These are phyloP conservation scores for Cercospora zeina DNA, from an alignment of 2,329 filamentous ascomycete genomes.

Conservation along the genomic window DNA sequence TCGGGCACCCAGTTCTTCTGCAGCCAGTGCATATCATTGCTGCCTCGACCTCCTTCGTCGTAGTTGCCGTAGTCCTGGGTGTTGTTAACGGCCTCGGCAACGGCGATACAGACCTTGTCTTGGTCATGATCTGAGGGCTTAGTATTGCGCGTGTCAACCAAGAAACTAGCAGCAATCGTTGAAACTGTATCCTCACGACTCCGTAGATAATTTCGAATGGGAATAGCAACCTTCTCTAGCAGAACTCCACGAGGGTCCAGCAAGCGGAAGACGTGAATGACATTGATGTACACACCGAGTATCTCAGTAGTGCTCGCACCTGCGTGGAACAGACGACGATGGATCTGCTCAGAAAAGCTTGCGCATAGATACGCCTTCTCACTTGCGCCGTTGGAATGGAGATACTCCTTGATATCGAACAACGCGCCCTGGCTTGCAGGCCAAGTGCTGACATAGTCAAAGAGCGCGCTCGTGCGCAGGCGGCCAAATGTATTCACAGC, in stretches of 20 bases:
- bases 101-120: slow-evolving; percentile 60
- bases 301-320: slow-evolving; percentile 75
- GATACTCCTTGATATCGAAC: slow-evolving; percentile 66
- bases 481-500: slow-evolving; percentile 67
- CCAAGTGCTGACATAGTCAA: slow-evolving; percentile 77
- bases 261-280: slow-evolving; percentile 74
- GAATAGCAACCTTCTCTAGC: slow-evolving; percentile 70
- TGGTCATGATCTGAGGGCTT: slow-evolving; percentile 36
- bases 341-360: slow-evolving; percentile 66
- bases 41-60: slow-evolving; percentile 60
- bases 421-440: slow-evolving; percentile 69
- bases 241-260: slow-evolving; percentile 77
- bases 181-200: slow-evolving; percentile 75
- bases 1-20: slow-evolving; percentile 94
- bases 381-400: slow-evolving; percentile 67
- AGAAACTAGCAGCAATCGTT: slow-evolving; percentile 72
- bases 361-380: slow-evolving; percentile 69
- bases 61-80: slow-evolving; percentile 53
- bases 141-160: slow-evolving; percentile 56
- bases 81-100: slow-evolving; percentile 66
- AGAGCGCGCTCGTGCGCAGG: slow-evolving; percentile 69
- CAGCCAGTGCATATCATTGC: slow-evolving; percentile 61
- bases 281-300: slow-evolving; percentile 72
- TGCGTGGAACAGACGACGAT: slow-evolving; percentile 68
- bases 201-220: slow-evolving; percentile 73